These are phyloP conservation scores for Saccharomycopsis vini DNA, from an alignment of 805 yeast genomes.

Conservation along the genomic window DNA sequence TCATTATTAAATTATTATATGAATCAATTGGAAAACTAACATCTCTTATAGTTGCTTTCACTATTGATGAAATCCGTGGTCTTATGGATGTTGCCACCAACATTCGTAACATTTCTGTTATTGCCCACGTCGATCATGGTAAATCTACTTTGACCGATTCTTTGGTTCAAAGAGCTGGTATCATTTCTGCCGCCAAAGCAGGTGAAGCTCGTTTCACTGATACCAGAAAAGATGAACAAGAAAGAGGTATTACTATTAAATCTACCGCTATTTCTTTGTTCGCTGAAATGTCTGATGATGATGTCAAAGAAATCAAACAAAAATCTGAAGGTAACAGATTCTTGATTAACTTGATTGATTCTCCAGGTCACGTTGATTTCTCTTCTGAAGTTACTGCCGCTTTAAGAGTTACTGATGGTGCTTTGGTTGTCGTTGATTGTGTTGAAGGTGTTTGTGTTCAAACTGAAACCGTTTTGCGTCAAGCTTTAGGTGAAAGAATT, in stretches of 20 bases:
- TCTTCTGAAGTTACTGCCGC: conserved; percentile 99
- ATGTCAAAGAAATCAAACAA: conserved; percentile 84
- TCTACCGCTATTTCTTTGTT: conserved; percentile 96
- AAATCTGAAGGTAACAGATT: conserved; percentile 81
- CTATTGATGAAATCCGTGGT: conserved; percentile 67
- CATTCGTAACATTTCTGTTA: conserved; percentile 99
- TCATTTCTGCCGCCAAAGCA: conserved; percentile 98
- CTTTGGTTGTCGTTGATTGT: conserved; percentile 97
- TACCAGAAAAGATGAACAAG: conserved; percentile 99
- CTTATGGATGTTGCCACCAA: conserved; percentile 99
- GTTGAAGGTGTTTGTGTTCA: conserved; percentile 99
- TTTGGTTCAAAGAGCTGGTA: conserved; percentile 98
- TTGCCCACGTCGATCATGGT: conserved; percentile 99
- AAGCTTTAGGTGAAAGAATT: conserved; percentile 98
- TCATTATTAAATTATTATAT: no score
- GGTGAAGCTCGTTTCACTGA: conserved; percentile 99
- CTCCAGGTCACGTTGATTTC: conserved; percentile 99
- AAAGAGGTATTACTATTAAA: conserved; percentile 99
- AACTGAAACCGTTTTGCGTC: conserved; percentile 99
- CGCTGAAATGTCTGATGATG: conserved; percentile 81
- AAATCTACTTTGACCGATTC: conserved; percentile 99
- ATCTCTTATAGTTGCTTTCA: conserved; percentile 20
- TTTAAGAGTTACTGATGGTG: conserved; percentile 99
- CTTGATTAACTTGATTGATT: conserved; percentile 96
- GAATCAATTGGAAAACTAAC: neutral